Evolutionary conservation across 371 early-diverging fungal species (phyloP).

Genomic region (Mortierella sp.): DNA sequence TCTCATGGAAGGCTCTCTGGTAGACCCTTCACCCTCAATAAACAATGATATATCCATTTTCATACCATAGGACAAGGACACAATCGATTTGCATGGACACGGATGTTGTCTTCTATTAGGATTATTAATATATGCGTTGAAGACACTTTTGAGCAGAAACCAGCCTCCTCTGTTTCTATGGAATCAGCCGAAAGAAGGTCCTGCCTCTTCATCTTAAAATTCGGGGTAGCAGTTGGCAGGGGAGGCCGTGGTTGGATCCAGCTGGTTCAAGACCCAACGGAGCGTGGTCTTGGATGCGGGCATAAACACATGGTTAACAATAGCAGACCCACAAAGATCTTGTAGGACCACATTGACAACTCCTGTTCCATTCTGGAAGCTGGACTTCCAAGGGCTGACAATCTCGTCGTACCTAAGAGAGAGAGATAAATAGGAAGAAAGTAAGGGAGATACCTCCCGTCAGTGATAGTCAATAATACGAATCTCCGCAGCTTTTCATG

Average conservation of each 20-base stretch:
- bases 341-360: conserved; percentile 4
- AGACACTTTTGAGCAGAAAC: background rate
- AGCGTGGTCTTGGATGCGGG: background rate
- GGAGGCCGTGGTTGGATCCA: conserved; percentile 1
- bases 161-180: background rate
- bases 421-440: too few species aligned
- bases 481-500: too few species aligned
- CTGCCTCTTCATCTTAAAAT: background rate
- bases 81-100: too few species aligned
- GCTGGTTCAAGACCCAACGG: conserved; percentile 8
- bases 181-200: background rate
- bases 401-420: conserved; percentile 6
- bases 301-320: background rate
- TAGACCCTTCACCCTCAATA: conserved; percentile 7
- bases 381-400: conserved; percentile 3
- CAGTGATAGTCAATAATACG: background rate
- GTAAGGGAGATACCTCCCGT: too few species aligned
- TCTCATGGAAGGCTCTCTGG: conserved; percentile 33
- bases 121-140: background rate
- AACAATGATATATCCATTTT: background rate
- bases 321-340: conserved; percentile 1
- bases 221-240: background rate
- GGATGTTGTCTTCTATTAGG: conserved; percentile 1
- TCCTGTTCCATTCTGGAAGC: conserved; percentile 4
- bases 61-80: too few species aligned